Conservation (phyloP, 2,329 filamentous ascomycete genomes). For the Aurifilum marmelostoma region DNA sequence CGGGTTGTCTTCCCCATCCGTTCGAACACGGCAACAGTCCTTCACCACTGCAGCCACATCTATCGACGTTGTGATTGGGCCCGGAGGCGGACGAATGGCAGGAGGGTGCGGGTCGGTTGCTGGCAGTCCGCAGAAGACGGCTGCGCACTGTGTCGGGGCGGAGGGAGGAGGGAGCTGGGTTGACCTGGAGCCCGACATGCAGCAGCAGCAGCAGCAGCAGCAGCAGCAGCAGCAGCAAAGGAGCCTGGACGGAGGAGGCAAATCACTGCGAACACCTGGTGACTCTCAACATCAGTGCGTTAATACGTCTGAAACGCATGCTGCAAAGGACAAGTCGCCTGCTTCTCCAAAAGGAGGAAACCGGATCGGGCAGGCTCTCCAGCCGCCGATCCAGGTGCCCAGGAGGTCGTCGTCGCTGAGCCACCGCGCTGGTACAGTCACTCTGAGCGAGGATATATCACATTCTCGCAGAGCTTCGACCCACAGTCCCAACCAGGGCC, state of each 20-base stretch:
- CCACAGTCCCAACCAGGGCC: slow-evolving; percentile 2
- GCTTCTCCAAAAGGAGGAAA: background rate
- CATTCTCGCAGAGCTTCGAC: slow-evolving; percentile 12
- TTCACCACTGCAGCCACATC: slow-evolving; percentile 44
- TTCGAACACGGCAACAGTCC: slow-evolving; percentile 41
- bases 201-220: background rate
- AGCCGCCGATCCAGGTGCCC: slow-evolving; percentile 20
- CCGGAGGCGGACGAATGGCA: slow-evolving; percentile 20
- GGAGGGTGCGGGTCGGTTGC: slow-evolving; percentile 36
- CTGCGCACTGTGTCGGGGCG: slow-evolving; percentile 17
- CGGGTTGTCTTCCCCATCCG: slow-evolving; percentile 36
- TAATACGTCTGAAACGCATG: background rate
- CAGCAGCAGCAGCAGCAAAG: background rate
- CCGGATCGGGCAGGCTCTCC: background rate
- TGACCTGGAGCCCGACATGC: slow-evolving; percentile 32
- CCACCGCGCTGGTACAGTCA: slow-evolving; percentile 22
- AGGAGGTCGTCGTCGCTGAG: slow-evolving; percentile 29
- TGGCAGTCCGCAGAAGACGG: slow-evolving; percentile 31
- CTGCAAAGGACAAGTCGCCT: background rate
- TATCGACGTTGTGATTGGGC: slow-evolving; percentile 35
- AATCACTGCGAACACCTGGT: background rate
- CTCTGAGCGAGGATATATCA: slow-evolving; percentile 12
- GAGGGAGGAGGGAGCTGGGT: slow-evolving; percentile 34
- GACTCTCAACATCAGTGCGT: slow-evolving; percentile 7
- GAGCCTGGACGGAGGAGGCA: background rate